Conservation (phyloP, 306 rosid genomes). For the Canavalia ensiformis region DNA sequence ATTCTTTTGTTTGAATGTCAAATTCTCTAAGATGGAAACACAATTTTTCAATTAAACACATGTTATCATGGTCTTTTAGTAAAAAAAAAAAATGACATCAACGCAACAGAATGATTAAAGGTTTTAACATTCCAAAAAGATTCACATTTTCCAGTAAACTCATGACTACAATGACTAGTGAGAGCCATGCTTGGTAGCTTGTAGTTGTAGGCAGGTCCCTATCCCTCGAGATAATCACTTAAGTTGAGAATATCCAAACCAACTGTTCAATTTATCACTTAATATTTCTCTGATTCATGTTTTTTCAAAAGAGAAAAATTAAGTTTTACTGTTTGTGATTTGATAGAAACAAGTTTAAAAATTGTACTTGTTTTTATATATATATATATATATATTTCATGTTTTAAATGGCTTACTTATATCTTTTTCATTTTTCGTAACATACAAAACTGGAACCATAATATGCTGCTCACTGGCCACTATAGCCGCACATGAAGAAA, state of each 20-base stretch:
- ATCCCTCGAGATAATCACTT: slow-evolving; percentile 50
- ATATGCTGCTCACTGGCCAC: slow-evolving; percentile 49
- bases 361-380: too few relatives aligned
- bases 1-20: slow-evolving; percentile 15
- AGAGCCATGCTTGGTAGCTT: slow-evolving; percentile 48
- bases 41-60: slow-evolving; percentile 35
- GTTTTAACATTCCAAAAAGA: slow-evolving; percentile 48
- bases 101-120: slow-evolving; percentile 44
- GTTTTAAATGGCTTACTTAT: slow-evolving; percentile 11
- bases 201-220: slow-evolving; percentile 54
- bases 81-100: slow-evolving; percentile 20
- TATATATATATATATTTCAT: neutral
- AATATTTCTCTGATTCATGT: neutral
- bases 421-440: neutral
- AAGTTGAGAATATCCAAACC: slow-evolving; percentile 43
- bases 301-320: neutral
- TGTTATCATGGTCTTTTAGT: slow-evolving; percentile 19
- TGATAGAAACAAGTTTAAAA: slow-evolving; percentile 37
- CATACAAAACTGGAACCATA: slow-evolving; percentile 23
- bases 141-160: slow-evolving; percentile 48
- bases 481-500: slow-evolving; percentile 62
- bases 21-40: slow-evolving; percentile 39
- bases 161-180: slow-evolving; percentile 46
- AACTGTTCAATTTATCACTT: slow-evolving; percentile 42
- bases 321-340: slow-evolving; percentile 49